A percentile compares a stretch with the other conserved stretches of the same genome.
These are phyloP conservation scores for Blastomyces gilchristii DNA, from an alignment of 2,329 filamentous ascomycete genomes.

Conservation along the genomic window DNA sequence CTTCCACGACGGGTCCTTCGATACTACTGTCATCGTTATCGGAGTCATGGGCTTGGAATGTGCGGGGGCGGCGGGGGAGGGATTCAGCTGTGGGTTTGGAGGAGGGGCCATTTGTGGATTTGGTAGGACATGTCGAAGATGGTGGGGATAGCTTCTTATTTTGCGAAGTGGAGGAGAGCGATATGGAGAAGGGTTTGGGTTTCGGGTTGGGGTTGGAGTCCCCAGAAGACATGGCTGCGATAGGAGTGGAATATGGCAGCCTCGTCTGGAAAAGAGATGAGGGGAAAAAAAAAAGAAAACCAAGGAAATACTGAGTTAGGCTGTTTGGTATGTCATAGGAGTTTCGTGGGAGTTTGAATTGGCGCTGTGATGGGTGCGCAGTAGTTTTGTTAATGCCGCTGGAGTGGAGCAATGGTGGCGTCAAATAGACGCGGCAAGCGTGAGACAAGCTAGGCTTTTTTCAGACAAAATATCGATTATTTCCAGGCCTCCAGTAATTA, in stretches of 20 bases:
- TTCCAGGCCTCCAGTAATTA: background rate
- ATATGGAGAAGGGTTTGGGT: conserved; percentile 35
- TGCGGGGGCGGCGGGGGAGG: conserved; percentile 23
- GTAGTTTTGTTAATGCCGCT: background rate
- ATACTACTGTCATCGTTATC: conserved; percentile 39
- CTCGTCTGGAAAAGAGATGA: background rate
- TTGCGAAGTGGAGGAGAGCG: conserved; percentile 31
- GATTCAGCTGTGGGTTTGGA: conserved; percentile 10
- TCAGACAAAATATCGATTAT: too few species aligned
- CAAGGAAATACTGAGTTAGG: background rate
- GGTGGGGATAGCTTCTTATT: conserved; percentile 19
- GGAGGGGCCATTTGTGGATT: conserved; percentile 18
- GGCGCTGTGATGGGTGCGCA: background rate
- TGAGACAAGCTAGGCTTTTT: background rate
- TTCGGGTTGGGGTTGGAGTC: conserved; percentile 25
- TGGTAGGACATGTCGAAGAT: conserved; percentile 22
- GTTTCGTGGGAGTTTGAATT: background rate
- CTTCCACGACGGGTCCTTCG: conserved; percentile 29
- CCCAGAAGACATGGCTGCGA: background rate
- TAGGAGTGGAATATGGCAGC: background rate
- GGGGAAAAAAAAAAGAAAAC: background rate
- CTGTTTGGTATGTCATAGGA: background rate
- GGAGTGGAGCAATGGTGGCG: background rate
- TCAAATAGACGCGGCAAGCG: background rate
- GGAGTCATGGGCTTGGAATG: conserved; percentile 44